Evolutionary conservation across 257 asterid species (phyloP), one percentile per base, ranked within the genome.

Genomic region (Nicotiana undulata): DNA sequence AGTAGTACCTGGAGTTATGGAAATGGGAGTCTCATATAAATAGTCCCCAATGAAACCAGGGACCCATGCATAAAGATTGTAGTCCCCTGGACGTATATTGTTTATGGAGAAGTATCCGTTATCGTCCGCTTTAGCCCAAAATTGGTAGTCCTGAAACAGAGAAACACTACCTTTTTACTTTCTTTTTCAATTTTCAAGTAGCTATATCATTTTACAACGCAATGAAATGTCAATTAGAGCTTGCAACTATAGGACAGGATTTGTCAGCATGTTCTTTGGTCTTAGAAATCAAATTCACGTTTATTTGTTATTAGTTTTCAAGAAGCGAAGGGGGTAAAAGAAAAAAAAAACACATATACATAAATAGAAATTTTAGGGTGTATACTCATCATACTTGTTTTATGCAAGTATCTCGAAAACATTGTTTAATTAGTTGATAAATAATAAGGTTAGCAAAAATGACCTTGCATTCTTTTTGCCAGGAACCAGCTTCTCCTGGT

Each of bases 401-500:
- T 56, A 31, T 34, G 67, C 49, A 67, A 61, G 32, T 59, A n/a
- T n/a, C 34, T 20, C 10, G 37, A 7, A 17, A 63, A 32, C 32
- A 53, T 37, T 61, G n/a, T 72, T 72, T 49, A 24, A 49, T 49
- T 2, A 24, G 61, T 24, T 15, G 17, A 49, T 24, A 15, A 11
- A 49, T 13, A 15, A 74, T 26, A 24, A 74, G 79, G 79, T 74
- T 34, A 75, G 56, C 6, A 24, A 72, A 80, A 63, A 84, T 79
- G 40, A 93, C 98, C 94, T 91, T 93, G 86, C 98, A 93, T 88
- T 93, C 93, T 82, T 87, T 88, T 87, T 93, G 96, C 94, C 93
- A 93, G 24, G 95, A 90, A 80, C 97, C 94, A 29, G 49, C 86
- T n/a, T 86, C 94, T 72, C 95, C 95, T 0, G 91, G 90, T 70